Evolutionary conservation across 352 stramenopile genomes (phyloP).

Genomic region (Globisporangium viniferum): DNA sequence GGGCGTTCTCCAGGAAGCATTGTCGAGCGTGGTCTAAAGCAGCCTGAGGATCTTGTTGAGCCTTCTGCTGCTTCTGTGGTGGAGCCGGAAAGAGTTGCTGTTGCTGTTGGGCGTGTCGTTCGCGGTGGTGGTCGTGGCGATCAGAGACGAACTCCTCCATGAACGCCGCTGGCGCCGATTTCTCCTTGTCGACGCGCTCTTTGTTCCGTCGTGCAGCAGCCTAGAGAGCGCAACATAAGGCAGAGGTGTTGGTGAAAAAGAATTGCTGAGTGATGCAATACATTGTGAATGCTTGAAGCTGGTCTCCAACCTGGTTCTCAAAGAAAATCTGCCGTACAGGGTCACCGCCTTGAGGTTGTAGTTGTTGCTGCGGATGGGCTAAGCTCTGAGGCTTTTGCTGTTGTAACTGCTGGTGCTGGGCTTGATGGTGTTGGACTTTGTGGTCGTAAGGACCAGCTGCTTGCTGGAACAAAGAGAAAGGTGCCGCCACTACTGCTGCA

Average conservation of each 20-base stretch:
- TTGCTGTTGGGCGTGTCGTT: background rate
- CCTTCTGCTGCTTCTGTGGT: background rate
- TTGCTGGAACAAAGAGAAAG: background rate
- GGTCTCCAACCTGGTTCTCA: slow-evolving; percentile 51
- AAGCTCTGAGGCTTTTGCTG: background rate
- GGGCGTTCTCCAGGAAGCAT: slow-evolving; percentile 26
- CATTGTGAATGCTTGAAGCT: background rate
- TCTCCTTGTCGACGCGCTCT: slow-evolving; percentile 49
- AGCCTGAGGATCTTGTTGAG: background rate
- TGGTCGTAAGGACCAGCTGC: background rate
- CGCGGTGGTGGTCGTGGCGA: background rate
- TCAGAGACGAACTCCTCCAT: slow-evolving; percentile 9
- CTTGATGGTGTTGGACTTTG: background rate
- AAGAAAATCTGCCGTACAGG: slow-evolving; percentile 45
- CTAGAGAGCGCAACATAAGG: slow-evolving; percentile 15
- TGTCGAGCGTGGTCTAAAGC: slow-evolving; percentile 11
- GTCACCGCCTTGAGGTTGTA: slow-evolving; percentile 8
- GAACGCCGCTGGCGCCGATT: slow-evolving; percentile 23
- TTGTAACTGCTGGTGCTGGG: background rate
- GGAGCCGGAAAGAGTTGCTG: background rate
- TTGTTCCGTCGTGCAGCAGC: slow-evolving; percentile 51
- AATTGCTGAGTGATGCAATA: background rate
- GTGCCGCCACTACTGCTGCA: background rate
- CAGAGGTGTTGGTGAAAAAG: background rate
- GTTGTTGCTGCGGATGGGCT: background rate